Evolutionary conservation across 225 moss, liverwort and hornwort species (phyloP), one percentile per base, ranked within the genome.

Genomic region (Neckera pumila): DNA sequence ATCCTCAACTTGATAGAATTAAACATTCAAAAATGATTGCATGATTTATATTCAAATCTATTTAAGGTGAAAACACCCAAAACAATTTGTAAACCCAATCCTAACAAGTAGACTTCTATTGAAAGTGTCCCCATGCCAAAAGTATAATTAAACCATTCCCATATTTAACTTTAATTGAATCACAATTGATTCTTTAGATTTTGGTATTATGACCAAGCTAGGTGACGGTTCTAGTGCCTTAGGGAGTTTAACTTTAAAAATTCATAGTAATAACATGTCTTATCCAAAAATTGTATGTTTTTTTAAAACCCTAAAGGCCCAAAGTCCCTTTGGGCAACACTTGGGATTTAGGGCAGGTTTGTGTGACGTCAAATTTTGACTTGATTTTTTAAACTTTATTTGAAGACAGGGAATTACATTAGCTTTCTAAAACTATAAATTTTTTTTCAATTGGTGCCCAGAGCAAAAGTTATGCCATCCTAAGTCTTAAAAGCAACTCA

Each of bases 31-130:
- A 71, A 42, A 9, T 42, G 25, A 26, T 2, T 14, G 25, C 7
- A 14, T 25, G 14, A 14, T 40, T 23, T 70, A 8, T 40, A 40
- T 25, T 70, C 26, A 70, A 70, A 38, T 0, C 14, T 26, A 70
- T 70, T 15, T 15, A 25, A 25, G 7, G 13, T 23, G 3, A 40
- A 38, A 23, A 13, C 7, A 38, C 13, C 22, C 38, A 38, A 69
- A 69, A 23, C 1, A 2, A 0, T 38, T 6, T 8, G 1, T n/a
- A 3, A 7, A 69, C 4, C 12, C 12, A 69, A 22, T 22, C 0
- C 2, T 22, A 2, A 38, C 4, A n/a, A n/a, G n/a, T 66, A 66
- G 2, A 67, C 6, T 67, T 66, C n/a, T 6, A 66, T 20, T n/a
- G 11, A 11, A n/a, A 67, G n/a, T n/a, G 4, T n/a, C 7, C 12